Evolutionary conservation across 2,329 filamentous ascomycete genomes (phyloP).

Genomic region (Ophiocordyceps polyrhachis-furcata): DNA sequence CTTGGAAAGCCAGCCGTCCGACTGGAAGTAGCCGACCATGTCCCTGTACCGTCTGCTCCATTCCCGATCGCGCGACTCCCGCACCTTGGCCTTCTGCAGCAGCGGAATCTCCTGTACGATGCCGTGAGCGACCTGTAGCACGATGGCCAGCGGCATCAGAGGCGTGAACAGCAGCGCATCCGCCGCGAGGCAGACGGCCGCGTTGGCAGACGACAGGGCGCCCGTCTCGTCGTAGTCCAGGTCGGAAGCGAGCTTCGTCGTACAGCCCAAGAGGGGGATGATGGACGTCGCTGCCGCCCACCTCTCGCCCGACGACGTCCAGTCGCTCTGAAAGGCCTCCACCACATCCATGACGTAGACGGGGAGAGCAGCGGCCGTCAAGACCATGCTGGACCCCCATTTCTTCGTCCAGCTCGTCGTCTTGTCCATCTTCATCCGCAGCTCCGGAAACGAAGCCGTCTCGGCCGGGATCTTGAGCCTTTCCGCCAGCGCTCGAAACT

Average conservation of each 20-base stretch:
- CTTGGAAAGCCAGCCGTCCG: background rate
- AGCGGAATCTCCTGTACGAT: background rate
- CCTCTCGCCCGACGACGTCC: background rate
- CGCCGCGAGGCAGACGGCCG: slow-evolving; percentile 1
- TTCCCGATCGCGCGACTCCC: background rate
- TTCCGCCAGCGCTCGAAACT: background rate
- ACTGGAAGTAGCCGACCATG: background rate
- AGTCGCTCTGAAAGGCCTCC: background rate
- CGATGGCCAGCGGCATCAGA: background rate
- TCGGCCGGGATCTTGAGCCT: background rate
- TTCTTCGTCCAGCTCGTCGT: background rate
- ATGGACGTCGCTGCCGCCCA: background rate
- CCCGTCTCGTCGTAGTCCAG: background rate
- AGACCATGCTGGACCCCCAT: background rate
- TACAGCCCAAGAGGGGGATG: background rate
- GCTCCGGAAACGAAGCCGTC: background rate
- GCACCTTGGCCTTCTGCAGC: background rate
- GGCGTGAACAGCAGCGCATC: background rate
- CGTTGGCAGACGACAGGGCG: slow-evolving; percentile 1
- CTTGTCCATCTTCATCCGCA: background rate
- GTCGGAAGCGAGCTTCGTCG: background rate
- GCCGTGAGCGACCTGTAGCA: background rate
- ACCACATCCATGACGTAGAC: background rate
- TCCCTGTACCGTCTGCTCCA: background rate
- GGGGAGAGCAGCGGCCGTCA: background rate